A percentile compares a stretch with the other conserved stretches of the same genome.
Conservation (phyloP, 345 rosid species). For the Geranium brycei region DNA sequence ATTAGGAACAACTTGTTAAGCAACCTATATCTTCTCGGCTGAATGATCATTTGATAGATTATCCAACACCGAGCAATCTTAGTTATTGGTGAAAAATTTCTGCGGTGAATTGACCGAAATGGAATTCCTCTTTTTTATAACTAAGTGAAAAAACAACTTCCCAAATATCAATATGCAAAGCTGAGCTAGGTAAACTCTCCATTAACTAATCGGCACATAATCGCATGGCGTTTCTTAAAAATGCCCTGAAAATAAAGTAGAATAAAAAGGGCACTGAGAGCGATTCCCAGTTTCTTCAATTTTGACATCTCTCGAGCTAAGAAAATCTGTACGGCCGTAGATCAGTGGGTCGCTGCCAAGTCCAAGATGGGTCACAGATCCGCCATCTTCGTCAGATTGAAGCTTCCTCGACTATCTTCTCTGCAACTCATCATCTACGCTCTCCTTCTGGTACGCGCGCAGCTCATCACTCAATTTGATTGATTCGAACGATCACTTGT, state of each 20-base stretch:
- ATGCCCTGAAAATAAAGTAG: background rate
- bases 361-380: background rate
- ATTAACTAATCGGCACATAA: background rate
- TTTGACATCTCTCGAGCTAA: background rate
- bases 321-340: background rate
- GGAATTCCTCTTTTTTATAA: too few species aligned
- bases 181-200: background rate
- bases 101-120: too few species aligned
- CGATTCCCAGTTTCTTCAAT: background rate
- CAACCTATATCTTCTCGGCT: too few species aligned
- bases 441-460: slow-evolving; percentile 1
- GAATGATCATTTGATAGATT: too few species aligned
- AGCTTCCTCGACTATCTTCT: background rate
- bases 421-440: background rate
- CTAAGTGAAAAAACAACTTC: too few species aligned
- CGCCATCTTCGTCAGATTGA: background rate
- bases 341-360: background rate
- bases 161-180: too few species aligned
- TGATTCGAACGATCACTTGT: background rate
- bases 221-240: background rate
- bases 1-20: too few species aligned
- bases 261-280: background rate
- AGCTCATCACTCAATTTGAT: background rate
- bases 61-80: too few species aligned
- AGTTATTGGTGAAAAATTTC: too few species aligned